Evolutionary conservation across 371 early-diverging fungal genomes (phyloP), one percentile per base, ranked within the genome.

Genomic region (Funneliformis caledonium): DNA sequence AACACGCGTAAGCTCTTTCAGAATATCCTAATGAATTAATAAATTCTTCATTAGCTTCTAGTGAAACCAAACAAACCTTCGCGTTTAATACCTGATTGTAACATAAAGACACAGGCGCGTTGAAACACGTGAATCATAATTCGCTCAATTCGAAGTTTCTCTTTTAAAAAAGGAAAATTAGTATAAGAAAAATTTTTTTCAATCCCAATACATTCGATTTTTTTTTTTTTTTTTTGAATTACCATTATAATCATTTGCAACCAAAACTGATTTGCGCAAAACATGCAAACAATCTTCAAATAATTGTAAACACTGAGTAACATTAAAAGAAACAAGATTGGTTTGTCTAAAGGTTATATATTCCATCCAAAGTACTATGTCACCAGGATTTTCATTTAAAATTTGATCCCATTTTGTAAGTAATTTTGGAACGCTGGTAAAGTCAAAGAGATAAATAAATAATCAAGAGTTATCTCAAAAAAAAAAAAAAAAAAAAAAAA

Each of bases 271-370:
- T 81, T 81, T 60, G 31, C 52, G 26, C 22, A 76, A 61, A 8
- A 84, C 86, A 7, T 82, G 77, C 6, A 95, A 81, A 74, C 93
- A 93, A 69, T 93, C 89, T 64, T 88, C 88, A 86, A 89, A 91
- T n/a, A 91, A 91, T 10, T 89, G 87, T 4, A 91, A 69, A 82
- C 92, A 93, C 11, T 87, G 84, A 14, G 85, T 84, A 76, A 93
- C 90, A 1, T 92, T 87, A 72, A 95, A 95, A 72, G 91, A 89
- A 1, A 89, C 80, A 59, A 92, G 92, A 76, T 92, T 91, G 7
- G 95, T 93, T 83, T 93, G 94, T 19, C 95, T 85, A 68, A 90
- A 91, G 61, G 92, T 89, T 72, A 96, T 86, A 81, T 96, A 96
- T 60, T 92, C 88, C 9, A 91, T 91, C 95, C 95, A 95, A 1